These are phyloP conservation scores for Flaveria linearis DNA, from an alignment of 129 eudicot species.

Conservation along the genomic window DNA sequence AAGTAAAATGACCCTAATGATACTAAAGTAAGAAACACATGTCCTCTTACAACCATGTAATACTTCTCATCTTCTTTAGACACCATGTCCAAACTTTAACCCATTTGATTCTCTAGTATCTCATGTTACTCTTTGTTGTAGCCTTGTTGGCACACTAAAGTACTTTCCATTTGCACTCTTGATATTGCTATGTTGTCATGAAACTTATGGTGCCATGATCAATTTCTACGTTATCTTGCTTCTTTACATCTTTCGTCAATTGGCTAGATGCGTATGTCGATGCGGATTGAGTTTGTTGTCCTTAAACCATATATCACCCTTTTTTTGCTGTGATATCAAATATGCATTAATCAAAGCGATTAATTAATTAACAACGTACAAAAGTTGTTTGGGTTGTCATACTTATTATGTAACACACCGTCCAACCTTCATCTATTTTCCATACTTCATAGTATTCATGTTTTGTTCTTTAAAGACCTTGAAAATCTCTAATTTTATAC, in stretches of 20 bases:
- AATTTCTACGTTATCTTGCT: neutral
- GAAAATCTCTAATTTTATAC: too few relatives aligned
- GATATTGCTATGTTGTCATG: too few relatives aligned
- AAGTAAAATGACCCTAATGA: too few relatives aligned
- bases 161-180: too few relatives aligned
- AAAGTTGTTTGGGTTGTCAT: constrained; percentile 38
- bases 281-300: neutral
- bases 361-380: constrained; percentile 19
- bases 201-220: neutral
- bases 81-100: neutral
- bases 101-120: too few relatives aligned
- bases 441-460: neutral
- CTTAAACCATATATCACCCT: constrained; percentile 29
- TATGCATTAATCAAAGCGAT: constrained; percentile 30
- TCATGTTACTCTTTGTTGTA: too few relatives aligned
- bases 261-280: neutral
- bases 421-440: constrained; percentile 9
- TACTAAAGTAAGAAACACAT: too few relatives aligned
- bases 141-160: too few relatives aligned
- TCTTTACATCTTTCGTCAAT: neutral
- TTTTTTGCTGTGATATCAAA: constrained; percentile 21
- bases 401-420: constrained; percentile 16
- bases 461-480: neutral
- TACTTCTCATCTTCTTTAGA: too few relatives aligned
- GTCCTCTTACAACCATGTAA: neutral